Evolutionary conservation across 1,139 yeast genomes (phyloP), one percentile per base, ranked within the genome.

Genomic region (Pichia sp.): DNA sequence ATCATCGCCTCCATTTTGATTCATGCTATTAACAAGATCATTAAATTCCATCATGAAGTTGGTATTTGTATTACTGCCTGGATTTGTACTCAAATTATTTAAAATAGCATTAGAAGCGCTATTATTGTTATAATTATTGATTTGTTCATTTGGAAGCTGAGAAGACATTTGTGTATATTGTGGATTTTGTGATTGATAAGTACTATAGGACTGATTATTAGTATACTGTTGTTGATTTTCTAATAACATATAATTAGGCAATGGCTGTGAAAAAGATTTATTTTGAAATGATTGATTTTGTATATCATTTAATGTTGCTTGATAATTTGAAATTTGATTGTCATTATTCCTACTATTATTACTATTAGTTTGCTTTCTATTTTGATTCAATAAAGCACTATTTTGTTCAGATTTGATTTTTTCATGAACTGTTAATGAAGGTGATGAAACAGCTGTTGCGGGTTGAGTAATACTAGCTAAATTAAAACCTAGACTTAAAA

Each of bases 401-500:
- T n/a, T n/a, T n/a, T n/a, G n/a, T n/a, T n/a, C n/a, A n/a, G n/a
- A n/a, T n/a, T n/a, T n/a, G n/a, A n/a, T n/a, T n/a, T n/a, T n/a
- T n/a, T n/a, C n/a, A n/a, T n/a, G n/a, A n/a, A n/a, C n/a, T n/a
- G n/a, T n/a, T n/a, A n/a, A n/a, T n/a, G n/a, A n/a, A n/a, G 18
- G 37, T 27, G 14, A 27, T 21, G 16, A n/a, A 3, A 11, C 20
- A 14, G 20, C 5, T 25, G 18, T 23, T 10, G 30, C 20, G 13
- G 20, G 20, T 11, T 2, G 15, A 9, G 30, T 20, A 9, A 19
- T 27, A n/a, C 18, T 38, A 24, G 41, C 24, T 6, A 45, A 30
- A 26, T 37, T 42, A 14, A 36, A 37, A 9, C 46, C 45, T 19
- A 42, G 26, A 6, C 55, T 60, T 2, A 61, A 55, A 14, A 57